Evolutionary conservation across 345 rosid species (phyloP), one percentile per base, ranked within the genome.

Genomic region (Geranium brycei): DNA sequence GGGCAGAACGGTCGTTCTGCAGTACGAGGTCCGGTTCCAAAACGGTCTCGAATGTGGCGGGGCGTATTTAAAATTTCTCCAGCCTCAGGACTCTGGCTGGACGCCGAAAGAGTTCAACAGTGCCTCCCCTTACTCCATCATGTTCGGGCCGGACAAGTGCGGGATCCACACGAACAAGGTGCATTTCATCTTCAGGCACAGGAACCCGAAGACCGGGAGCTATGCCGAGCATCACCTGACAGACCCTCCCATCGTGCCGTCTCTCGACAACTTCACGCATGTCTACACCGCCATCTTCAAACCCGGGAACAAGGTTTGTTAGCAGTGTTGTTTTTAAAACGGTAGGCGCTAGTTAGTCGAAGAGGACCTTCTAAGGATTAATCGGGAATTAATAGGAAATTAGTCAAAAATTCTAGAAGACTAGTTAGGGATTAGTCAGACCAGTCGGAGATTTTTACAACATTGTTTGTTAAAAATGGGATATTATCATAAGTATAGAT

Each of bases 131-230:
- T 81, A 79, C 72, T 75, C 82, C 7, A 77, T 83, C n/a, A 81
- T 83, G 88, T 83, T 83, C 61, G 88, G 85, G 58, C 85, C 88
- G 3, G 85, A 83, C 73, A 83, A 70, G 72, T 83, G 88, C 41
- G 82, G 85, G 35, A 23, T 69, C 41, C 7, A 35, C 57, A 83
- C 88, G n/a, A 74, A 83, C 81, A 83, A 83, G 68, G 83, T 83
- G 66, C 88, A 83, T 68, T 79, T 83, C 70, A 83, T 83, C 63
- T 64, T 81, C 10, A 83, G 76, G 70, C 84, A 83, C 63, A 81
- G 77, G 70, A 83, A 77, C 68, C 88, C 83, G 0, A 77, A 73
- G 70, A 81, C 72, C 12, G 85, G 85, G 12, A 66, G 77, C 63
- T 76, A 79, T 15, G 75, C 76, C 19, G 79, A 79, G 62, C 88